Evolutionary conservation across 2,329 filamentous ascomycete species (phyloP), one percentile per base, ranked within the genome.

Genomic region (Stachybotrys elegans): DNA sequence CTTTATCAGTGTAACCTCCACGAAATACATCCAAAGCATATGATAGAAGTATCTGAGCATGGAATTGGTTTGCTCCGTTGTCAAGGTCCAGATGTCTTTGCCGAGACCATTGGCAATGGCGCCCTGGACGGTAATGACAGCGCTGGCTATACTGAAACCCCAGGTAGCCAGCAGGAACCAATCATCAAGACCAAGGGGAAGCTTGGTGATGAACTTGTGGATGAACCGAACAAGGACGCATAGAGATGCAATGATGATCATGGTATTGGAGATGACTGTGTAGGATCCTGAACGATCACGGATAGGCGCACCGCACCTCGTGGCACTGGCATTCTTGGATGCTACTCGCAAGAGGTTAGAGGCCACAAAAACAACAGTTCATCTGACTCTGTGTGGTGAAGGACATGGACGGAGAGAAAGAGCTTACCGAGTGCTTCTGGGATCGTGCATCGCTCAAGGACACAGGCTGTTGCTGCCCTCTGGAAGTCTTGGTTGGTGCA

Each of bases 21-120:
- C 21, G 48, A 67, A 65, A 51, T 69, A 70, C 31, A 67, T 53
- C 0, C 65, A 52, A 40, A 65, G 62, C 27, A 59, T 49, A 34
- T 61, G 17, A 46, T 55, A 63, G 45, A 63, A 61, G 23, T 35
- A 57, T 16, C 41, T 44, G 23, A 46, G 50, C 16, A 61, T 59
- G 2, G 43, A 39, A 13, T 16, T 36, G 6, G 21, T 36, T 20
- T 20, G 4, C 17, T 6, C n/a, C 13, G 34, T 16, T 20, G 16
- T 46, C 6, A 56, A 51, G 16, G 58, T 60, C 57, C 58, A 62
- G n/a, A 58, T 49, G 20, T 62, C 58, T n/a, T 48, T 49, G 9
- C 59, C 59, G 6, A 61, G 41, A 5, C 58, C 58, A 36, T 52
- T 55, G 11, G 52, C 45, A 4, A 45, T 42, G 2, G 54, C 44